Conservation (phyloP, 805 yeast genomes). For the Grigorovia yakushimaensis region DNA sequence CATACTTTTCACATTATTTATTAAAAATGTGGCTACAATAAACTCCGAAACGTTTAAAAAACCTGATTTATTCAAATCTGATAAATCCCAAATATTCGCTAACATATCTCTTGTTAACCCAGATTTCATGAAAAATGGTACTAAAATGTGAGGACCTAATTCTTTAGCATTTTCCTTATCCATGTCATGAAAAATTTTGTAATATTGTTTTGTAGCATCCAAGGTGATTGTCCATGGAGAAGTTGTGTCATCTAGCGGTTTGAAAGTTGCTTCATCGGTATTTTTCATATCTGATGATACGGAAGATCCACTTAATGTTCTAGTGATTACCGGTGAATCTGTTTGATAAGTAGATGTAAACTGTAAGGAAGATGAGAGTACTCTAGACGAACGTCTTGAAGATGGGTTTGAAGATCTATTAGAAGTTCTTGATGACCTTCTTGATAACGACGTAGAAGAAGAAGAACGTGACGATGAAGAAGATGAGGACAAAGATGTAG, state of each 20-base stretch:
- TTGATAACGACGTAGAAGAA: neutral
- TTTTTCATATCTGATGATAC: neutral
- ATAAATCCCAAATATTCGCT: constrained; percentile 88
- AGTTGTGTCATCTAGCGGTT: neutral
- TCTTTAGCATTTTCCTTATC: constrained; percentile 55
- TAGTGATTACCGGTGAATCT: constrained; percentile 4
- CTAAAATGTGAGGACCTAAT: constrained; percentile 71
- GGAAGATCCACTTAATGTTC: constrained; percentile 1
- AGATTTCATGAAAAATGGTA: constrained; percentile 79
- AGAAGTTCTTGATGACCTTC: neutral
- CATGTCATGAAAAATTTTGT: constrained; percentile 62
- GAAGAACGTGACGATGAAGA: constrained; percentile 1
- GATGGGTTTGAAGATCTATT: neutral
- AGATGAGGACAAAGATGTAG: neutral
- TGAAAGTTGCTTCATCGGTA: neutral
- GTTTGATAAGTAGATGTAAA: neutral
- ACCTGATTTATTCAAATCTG: constrained; percentile 81
- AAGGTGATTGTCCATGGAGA: constrained; percentile 58
- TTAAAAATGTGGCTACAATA: constrained; percentile 85
- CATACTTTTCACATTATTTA: constrained; percentile 66
- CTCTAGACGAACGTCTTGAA: constrained; percentile 3
- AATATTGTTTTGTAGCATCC: constrained; percentile 64
- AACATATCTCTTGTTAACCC: constrained; percentile 72
- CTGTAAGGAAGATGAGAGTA: neutral
- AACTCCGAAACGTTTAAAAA: constrained; percentile 72